Base-by-base conservation (phyloP, 108 stramenopile genomes). In the Discostella pseudostelligera region DNA sequence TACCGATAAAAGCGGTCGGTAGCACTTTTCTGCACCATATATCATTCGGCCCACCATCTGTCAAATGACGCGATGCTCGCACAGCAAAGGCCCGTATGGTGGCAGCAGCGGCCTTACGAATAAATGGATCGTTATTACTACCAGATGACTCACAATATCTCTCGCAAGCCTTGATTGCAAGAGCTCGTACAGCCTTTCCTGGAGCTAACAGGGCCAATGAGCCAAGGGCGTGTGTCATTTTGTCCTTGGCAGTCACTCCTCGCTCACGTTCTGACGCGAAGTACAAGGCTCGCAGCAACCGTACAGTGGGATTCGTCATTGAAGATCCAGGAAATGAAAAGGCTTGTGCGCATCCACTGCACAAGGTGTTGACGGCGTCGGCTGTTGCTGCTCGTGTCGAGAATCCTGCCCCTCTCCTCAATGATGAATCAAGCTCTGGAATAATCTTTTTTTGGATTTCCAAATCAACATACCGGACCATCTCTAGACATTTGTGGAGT, bases 371-470 rank as follows among this genome's bases (percentile, higher is more conserved):
- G 8, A 86, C 87, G 42, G 82, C 80, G 66, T 90, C 92, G 20
- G 92, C 92, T 39, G 75, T 69, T 24, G 92, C 85, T n/a, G 88
- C 84, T 36, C 92, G 72, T n/a, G 88, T 90, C 11, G 88, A 82
- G 44, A 93, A 87, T 9, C 90, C 90, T 3, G 81, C 79, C 19
- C 83, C 87, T 25, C 49, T 37, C 14, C 78, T 39, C 9, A 78
- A 55, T 6, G 72, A 49, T 17, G 72, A 54, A 47, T 78, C 78
- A 29, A 78, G 68, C 37, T 84, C 71, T 19, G 85, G 78, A 16
- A 89, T 73, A 8, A 90, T 65, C 17, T 81, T 74, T 71, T 85
- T 75, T 65, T 90, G 92, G 19, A 56, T 51, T 12, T 76, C 63
- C 9, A 84, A 19, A 39, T 80, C 78, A 26, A 80, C 62, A 26